A percentile compares a stretch with the other conserved stretches of the same genome.
These are phyloP conservation scores for Endocarpon pusillum DNA, from an alignment of 495 filamentous ascomycete genomes.

Conservation along the genomic window DNA sequence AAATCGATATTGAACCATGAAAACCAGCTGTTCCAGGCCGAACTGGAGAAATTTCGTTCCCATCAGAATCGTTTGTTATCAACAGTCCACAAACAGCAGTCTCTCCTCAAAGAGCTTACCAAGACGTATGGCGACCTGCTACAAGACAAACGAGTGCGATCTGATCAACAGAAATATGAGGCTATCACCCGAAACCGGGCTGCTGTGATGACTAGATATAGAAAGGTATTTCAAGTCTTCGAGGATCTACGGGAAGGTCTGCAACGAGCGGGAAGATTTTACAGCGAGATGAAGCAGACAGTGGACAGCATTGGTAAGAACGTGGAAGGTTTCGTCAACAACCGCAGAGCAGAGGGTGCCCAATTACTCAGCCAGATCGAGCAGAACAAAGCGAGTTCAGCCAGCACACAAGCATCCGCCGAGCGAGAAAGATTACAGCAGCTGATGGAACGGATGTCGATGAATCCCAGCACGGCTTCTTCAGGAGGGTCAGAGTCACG, in stretches of 20 bases:
- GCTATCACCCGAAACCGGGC: constrained; percentile 66
- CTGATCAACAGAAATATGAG: constrained; percentile 92
- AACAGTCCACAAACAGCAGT: constrained; percentile 83
- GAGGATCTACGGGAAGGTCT: constrained; percentile 78
- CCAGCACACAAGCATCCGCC: constrained; percentile 58
- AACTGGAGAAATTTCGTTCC: constrained; percentile 90
- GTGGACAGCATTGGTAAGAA: constrained; percentile 93
- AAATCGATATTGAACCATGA: constrained; percentile 76
- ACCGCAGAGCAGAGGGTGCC: constrained; percentile 78
- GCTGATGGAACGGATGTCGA: constrained; percentile 89
- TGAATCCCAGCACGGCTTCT: constrained; percentile 39
- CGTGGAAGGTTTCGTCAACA: constrained; percentile 91
- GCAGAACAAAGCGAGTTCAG: constrained; percentile 47
- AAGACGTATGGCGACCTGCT: constrained; percentile 72
- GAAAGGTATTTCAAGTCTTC: constrained; percentile 82
- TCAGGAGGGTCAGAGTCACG: constrained; percentile 23
- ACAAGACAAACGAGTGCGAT: constrained; percentile 83
- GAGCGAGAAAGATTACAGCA: constrained; percentile 74
- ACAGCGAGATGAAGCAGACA: constrained; percentile 87
- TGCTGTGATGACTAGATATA: constrained; percentile 71
- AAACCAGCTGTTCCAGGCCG: constrained; percentile 74
- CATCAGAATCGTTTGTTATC: constrained; percentile 83
- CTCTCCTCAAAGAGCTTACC: constrained; percentile 89
- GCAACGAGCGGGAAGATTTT: constrained; percentile 76
- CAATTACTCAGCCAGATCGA: constrained; percentile 82